Evolutionary conservation across 306 rosid species (phyloP), one percentile per base, ranked within the genome.

Genomic region (Castanopsis chinensis): DNA sequence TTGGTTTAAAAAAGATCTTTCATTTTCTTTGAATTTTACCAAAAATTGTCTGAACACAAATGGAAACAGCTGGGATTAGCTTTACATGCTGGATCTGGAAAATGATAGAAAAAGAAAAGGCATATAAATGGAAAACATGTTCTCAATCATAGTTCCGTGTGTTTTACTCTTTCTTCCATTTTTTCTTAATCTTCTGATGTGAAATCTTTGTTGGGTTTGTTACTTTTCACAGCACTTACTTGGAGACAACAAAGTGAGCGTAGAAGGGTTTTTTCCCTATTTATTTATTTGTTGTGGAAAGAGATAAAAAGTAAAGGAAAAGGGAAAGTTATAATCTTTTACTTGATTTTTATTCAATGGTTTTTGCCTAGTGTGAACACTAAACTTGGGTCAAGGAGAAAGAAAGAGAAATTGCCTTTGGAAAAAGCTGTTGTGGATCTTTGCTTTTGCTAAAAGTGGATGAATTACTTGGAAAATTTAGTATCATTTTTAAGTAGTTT

Each of bases 61-160:
- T 77, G 80, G 86, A 82, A 87, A 82, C 84, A 82, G 87, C 85
- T 86, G 89, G 82, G 57, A 77, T 78, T 81, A 83, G 77, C 88
- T 88, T 89, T 88, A 77, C 80, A 72, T 63, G 81, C 74, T 87
- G 91, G 94, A 91, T 94, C 93, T 86, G 82, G 78, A 87, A 86
- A 81, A 81, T 77, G 54, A 79, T 78, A 41, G 64, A 58, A 84
- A 75, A 70, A 71, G 73, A 18, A 74, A 79, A 67, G 77, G 72
- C 35, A 79, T 61, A 81, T 76, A 75, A 77, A 77, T 81, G 82
- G 82, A 59, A 82, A 86, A 70, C 67, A 55, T 79, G 78, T 78
- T 77, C 37, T 63, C 54, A 28, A 65, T 75, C 74, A 67, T 83
- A 77, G 87, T 88, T 90, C 83, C 97, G 92, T 94, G 91, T 82